Evolutionary conservation across 352 stramenopile species (phyloP), one percentile per base, ranked within the genome.

Genomic region (Globisporangium parvum): DNA sequence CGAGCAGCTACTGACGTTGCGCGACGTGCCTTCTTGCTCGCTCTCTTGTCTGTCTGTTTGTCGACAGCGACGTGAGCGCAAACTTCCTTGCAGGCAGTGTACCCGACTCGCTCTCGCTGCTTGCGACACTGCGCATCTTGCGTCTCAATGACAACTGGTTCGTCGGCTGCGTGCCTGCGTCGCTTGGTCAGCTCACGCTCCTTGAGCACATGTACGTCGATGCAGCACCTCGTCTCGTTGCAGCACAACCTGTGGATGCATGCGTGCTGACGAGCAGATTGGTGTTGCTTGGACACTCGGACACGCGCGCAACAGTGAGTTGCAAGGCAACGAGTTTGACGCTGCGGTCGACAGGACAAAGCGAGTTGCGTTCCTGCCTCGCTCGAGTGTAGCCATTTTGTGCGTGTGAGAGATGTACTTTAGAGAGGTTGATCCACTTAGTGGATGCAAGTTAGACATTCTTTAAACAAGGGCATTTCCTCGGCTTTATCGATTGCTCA

Each of bases 131-230:
- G 10, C 64, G 65, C 2, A 63, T 73, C n/a, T 66, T 90, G 26
- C 73, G 71, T 14, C 69, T 90, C 31, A 70, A 90, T 45, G 59
- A 61, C 47, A 90, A 90, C 47, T 64, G 68, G 33, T 74, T 90
- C 44, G 41, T 72, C 1, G 77, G 79, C 0, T 11, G 46, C 11
- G 55, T 90, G 26, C 79, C 79, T 4, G 21, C 59, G 28, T 73
- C 73, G 5, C 46, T 88, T 23, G 65, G 69, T 1, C 56, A 70
- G 37, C 62, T 90, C 45, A 59, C 47, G 1, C 70, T 72, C 6
- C 60, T 90, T 4, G 60, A 87, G 52, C 84, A 78, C 49, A 60
- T 89, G 78, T 88, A 55, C 53, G 77, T 60, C n/a, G n/a, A n/a
- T n/a, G n/a, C n/a, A n/a, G n/a, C n/a, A n/a, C n/a, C n/a, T n/a